Evolutionary conservation across 345 rosid genomes (phyloP), one percentile per base, ranked within the genome.

Genomic region (Ailanthus altissimus): DNA sequence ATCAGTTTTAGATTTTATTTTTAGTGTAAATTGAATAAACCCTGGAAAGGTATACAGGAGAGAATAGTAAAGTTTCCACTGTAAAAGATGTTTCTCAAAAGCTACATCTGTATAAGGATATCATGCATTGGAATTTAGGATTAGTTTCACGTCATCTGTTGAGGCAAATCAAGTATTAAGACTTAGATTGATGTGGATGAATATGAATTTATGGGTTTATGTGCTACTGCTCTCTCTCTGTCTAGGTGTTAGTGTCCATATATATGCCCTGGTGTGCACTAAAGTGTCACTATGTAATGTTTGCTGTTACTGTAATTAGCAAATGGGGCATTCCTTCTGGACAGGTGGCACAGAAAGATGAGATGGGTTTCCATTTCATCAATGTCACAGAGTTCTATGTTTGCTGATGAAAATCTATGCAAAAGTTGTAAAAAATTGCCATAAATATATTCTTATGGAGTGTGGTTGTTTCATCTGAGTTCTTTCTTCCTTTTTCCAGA

Each of bases 401-500:
- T 43, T 66, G 28, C 53, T 66, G 32, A 21, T 21, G 5, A 45
- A 58, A 72, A 72, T 72, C 65, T 72, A 43, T 42, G 21, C 36
- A 23, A 13, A 53, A 32, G 28, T 53, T 54, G 49, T 71, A 5
- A 32, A 69, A 42, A 18, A 3, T 21, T 58, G 10, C 74, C 23
- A 13, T 56, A 36, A n/a, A 42, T 5, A 15, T n/a, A 32, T 10
- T 32, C 5, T 45, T 28, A 38, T 75, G 8, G 23, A 36, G 38
- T 25, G 23, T 38, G 50, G 40, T 20, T 53, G 53, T 25, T 67
- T 75, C 43, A 51, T 21, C n/a, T 20, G 38, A 23, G 26, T 64
- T 45, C 18, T 40, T 70, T 40, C 50, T 23, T 6, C 61, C 40
- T 42, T 14, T 70, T 42, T 67, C 67, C 86, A 96, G 99, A 98